These are phyloP conservation scores for Pyrus bretschneideri DNA, from an alignment of 306 rosid species.

Conservation along the genomic window DNA sequence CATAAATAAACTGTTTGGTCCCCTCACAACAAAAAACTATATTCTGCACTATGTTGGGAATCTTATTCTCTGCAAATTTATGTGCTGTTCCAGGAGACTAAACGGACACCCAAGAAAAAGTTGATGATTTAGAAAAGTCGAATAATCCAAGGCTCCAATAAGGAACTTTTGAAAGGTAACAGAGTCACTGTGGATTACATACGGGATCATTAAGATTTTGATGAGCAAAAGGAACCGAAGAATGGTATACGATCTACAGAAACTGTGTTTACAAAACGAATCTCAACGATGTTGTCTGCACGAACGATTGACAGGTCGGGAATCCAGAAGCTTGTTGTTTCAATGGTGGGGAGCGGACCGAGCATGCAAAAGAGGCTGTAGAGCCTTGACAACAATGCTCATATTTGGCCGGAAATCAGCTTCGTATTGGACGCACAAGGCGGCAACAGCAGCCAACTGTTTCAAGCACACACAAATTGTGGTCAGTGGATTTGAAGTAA, in stretches of 20 bases:
- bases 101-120: not conserved
- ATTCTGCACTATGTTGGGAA: not conserved
- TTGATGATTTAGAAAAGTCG: not conserved
- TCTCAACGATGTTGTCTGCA: conserved; percentile 4
- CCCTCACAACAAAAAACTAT: too few species aligned
- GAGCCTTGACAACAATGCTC: conserved; percentile 72
- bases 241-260: not conserved
- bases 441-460: conserved; percentile 81
- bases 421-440: conserved; percentile 75
- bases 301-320: conserved; percentile 12
- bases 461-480: not conserved
- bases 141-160: not conserved
- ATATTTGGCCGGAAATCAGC: conserved; percentile 70
- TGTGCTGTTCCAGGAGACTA: not conserved
- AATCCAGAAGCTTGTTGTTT: conserved; percentile 30
- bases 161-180: conserved; percentile 2
- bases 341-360: conserved; percentile 39
- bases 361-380: conserved; percentile 54
- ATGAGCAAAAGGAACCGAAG: not conserved
- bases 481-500: not conserved
- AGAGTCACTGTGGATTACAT: conserved; percentile 12
- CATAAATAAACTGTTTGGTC: too few species aligned
- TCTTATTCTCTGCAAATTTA: not conserved
- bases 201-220: not conserved
- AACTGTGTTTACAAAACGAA: conserved; percentile 2